Conservation (phyloP, 2,329 filamentous ascomycete genomes). For the Colletotrichum musae region DNA sequence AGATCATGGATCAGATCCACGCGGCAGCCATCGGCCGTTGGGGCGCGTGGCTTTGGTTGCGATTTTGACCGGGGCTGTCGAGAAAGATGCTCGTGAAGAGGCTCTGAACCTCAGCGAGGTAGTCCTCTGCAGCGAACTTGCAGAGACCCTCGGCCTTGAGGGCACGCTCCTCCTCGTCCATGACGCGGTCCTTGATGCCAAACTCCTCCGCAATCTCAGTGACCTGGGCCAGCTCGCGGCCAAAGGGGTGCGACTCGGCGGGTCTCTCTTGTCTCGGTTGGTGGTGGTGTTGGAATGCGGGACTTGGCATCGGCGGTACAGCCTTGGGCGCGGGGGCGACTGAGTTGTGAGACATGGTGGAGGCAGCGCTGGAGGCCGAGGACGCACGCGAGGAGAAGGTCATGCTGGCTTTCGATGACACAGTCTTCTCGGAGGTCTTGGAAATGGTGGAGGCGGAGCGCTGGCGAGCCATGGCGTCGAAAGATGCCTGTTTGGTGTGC, state of each 20-base stretch:
- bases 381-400: slow-evolving; percentile 69
- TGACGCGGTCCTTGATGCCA: slow-evolving; percentile 70
- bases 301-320: slow-evolving; percentile 50
- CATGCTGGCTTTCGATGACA: slow-evolving; percentile 70
- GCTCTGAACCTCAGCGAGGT: slow-evolving; percentile 83
- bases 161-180: slow-evolving; percentile 81
- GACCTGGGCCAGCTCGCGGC: slow-evolving; percentile 90
- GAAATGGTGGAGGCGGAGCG: slow-evolving; percentile 75
- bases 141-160: slow-evolving; percentile 79
- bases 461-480: slow-evolving; percentile 79
- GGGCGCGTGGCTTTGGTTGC: slow-evolving; percentile 43
- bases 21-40: slow-evolving; percentile 51
- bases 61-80: slow-evolving; percentile 46
- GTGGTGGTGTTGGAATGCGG: slow-evolving; percentile 53
- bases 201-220: slow-evolving; percentile 95
- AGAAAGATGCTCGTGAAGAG: slow-evolving; percentile 75
- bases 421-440: slow-evolving; percentile 65
- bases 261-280: slow-evolving; percentile 50
- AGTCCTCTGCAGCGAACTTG: slow-evolving; percentile 85
- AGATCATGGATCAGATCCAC: slow-evolving; percentile 62
- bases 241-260: slow-evolving; percentile 79
- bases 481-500: slow-evolving; percentile 87
- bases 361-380: slow-evolving; percentile 68
- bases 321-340: slow-evolving; percentile 47
- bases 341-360: slow-evolving; percentile 59